Evolutionary conservation across 1,139 yeast species (phyloP), one percentile per base, ranked within the genome.

Genomic region (Pichia sp.): DNA sequence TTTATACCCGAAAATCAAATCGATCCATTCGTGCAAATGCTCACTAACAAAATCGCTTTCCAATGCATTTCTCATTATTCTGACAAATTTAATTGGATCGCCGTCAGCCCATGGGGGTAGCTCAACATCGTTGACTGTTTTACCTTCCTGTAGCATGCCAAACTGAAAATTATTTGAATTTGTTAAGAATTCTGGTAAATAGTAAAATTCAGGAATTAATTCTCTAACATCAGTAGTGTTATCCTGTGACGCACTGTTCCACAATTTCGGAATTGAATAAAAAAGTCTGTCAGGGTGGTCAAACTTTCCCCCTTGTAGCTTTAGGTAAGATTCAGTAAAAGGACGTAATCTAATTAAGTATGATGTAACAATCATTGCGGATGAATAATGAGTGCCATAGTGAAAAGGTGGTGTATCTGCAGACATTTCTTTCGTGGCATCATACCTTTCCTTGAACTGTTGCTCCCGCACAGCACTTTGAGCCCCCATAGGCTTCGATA

Each of bases 401-500:
- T 89, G 96, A 69, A 89, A 89, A 0, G 96, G 87, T 0, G 90
- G 90, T 0, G 79, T 67, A 29, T 66, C 64, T 1, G 63, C 63
- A 1, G 67, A 63, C 36, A 77, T 74, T 54, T 82, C 84, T 1
- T 71, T 72, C 11, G 88, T 71, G 0, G 95, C 90, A 41, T 84
- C 84, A 62, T 75, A 89, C 52, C 96, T 70, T 55, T 87, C 93
- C 51, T 72, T 71, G 62, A 89, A 89, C 62, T 82, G 82, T 0
- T 65, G 61, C 1, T 84, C 87, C 55, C 96, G 74, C 1, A 72
- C 73, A 3, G 69, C 67, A 1, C 81, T 74, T 67, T 89, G 97
- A 0, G 90, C 95, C 1, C 97, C 97, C 96, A 89, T 88, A 2
- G 96, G 96, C 63, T 86, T 87, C 0, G 88, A 78, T 40, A 89